Evolutionary conservation across 768 basidiomycete genomes (phyloP).

Genomic region (Amanita exitialis): DNA sequence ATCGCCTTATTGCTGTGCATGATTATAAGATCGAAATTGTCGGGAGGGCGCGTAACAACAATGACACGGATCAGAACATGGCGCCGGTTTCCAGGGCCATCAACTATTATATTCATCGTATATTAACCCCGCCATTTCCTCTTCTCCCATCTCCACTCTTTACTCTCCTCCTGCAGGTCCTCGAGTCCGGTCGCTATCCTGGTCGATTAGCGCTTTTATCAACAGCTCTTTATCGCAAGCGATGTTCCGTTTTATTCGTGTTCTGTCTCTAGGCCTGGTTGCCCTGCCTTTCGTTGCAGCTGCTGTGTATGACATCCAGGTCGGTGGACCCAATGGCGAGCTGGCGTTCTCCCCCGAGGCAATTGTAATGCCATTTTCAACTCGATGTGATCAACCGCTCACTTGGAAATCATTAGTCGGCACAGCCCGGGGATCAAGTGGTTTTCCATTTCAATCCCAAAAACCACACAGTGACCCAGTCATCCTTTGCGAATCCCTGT

Average conservation of each 20-base stretch:
- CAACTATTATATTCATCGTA: not conserved
- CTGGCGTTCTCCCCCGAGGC: conserved; percentile 39
- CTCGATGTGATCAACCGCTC: not conserved
- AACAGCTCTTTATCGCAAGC: conserved; percentile 23
- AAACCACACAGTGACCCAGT: conserved; percentile 47
- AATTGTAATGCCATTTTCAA: conserved; percentile 25
- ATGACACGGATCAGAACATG: no score
- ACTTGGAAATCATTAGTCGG: conserved; percentile 21
- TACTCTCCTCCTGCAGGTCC: conserved; percentile 16
- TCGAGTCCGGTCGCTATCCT: conserved; percentile 10
- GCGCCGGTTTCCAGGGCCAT: no score
- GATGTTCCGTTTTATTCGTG: conserved; percentile 28
- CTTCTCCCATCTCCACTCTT: conserved; percentile 14
- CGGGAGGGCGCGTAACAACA: no score
- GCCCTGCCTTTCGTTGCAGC: conserved; percentile 40
- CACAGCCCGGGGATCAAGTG: conserved; percentile 45
- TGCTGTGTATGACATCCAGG: conserved; percentile 42
- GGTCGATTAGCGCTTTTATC: conserved; percentile 11
- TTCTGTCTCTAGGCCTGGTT: conserved; percentile 35
- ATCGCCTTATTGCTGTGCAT: no score
- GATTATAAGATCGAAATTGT: no score
- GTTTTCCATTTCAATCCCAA: conserved; percentile 51
- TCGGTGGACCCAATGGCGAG: conserved; percentile 30
- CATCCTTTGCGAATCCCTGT: conserved; percentile 45
- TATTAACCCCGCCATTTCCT: not conserved